These are phyloP conservation scores for Fraxinus platypoda DNA, from an alignment of 305 asterid genomes.

Conservation along the genomic window DNA sequence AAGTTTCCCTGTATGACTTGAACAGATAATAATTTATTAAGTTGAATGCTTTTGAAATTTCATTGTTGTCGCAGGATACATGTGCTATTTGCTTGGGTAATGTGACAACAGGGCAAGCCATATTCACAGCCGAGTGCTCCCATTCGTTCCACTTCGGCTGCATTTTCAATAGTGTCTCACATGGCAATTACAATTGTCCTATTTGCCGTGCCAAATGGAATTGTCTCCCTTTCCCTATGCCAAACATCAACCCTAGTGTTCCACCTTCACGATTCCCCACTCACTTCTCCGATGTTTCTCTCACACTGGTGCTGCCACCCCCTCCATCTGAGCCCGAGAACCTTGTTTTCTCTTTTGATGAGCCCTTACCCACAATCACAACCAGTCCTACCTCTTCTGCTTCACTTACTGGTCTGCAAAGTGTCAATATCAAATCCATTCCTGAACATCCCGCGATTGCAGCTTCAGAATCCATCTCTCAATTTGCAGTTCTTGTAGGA, in stretches of 20 bases:
- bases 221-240: neutral
- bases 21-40: neutral
- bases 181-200: constrained; percentile 20
- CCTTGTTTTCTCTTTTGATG: constrained; percentile 5
- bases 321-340: neutral
- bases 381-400: neutral
- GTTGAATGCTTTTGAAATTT: neutral
- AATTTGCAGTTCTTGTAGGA: constrained; percentile 20
- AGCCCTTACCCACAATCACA: neutral
- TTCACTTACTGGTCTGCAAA: constrained; percentile 10
- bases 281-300: neutral
- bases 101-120: constrained; percentile 15
- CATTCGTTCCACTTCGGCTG: constrained; percentile 21
- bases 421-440: constrained; percentile 4
- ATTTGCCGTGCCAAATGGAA: constrained; percentile 25
- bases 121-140: constrained; percentile 11
- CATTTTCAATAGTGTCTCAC: constrained; percentile 3
- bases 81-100: constrained; percentile 19
- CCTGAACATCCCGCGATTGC: constrained; percentile 15
- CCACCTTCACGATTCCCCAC: neutral
- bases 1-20: neutral
- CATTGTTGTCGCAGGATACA: neutral
- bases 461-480: constrained; percentile 14
- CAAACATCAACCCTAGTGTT: neutral
- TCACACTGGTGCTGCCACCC: too few relatives aligned